Evolutionary conservation across 371 early-diverging fungal species (phyloP).

Genomic region (Mortierella polycephala): DNA sequence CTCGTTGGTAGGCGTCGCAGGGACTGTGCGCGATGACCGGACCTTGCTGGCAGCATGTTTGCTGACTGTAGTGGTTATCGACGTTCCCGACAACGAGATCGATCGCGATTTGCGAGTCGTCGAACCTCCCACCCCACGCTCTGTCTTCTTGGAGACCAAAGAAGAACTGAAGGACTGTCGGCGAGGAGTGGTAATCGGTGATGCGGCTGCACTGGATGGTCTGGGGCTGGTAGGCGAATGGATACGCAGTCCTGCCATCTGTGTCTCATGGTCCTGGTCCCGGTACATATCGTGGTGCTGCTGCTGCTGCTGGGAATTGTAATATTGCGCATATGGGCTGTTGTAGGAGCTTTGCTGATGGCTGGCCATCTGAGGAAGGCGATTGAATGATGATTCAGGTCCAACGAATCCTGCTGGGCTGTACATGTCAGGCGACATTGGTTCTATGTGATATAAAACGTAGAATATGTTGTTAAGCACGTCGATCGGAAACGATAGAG

Average conservation of each 20-base stretch:
- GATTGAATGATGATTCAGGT: slow-evolving; percentile 22
- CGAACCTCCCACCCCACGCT: slow-evolving; percentile 26
- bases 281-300: slow-evolving; percentile 32
- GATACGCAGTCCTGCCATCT: slow-evolving; percentile 52
- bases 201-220: slow-evolving; percentile 19
- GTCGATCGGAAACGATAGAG: too few species aligned
- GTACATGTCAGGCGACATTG: slow-evolving; percentile 50
- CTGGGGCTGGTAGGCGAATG: slow-evolving; percentile 46
- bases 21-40: slow-evolving; percentile 29
- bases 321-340: slow-evolving; percentile 24
- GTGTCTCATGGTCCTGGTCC: slow-evolving; percentile 47
- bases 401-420: slow-evolving; percentile 45
- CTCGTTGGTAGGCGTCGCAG: slow-evolving; percentile 26
- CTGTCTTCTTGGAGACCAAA: slow-evolving; percentile 31
- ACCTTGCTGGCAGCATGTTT: slow-evolving; percentile 35
- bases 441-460: slow-evolving; percentile 10
- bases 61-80: slow-evolving; percentile 33
- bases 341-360: slow-evolving; percentile 16
- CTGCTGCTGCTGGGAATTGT: slow-evolving; percentile 17
- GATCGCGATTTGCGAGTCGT: slow-evolving; percentile 49
- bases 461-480: too few species aligned
- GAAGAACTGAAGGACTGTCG: slow-evolving; percentile 50
- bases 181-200: slow-evolving; percentile 35
- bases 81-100: slow-evolving; percentile 44
- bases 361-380: slow-evolving; percentile 19